phyloP scores from a whole-genome alignment of 129 eudicot species.

The Pseudognaphalium luteoalbum region DNA sequence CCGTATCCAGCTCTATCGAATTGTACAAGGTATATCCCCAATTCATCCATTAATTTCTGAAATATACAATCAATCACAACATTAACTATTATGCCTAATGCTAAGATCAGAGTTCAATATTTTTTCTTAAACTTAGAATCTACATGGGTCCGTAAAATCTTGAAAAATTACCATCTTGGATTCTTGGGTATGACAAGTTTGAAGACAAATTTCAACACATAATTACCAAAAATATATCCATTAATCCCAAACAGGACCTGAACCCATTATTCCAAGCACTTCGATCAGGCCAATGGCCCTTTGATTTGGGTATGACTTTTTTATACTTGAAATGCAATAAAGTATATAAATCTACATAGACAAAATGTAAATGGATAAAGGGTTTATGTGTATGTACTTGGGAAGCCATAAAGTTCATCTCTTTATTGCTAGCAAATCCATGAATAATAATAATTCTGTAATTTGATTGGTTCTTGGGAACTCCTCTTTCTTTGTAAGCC shows the following conservation, averaged over 20 bases:
- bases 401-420: conserved; percentile 84
- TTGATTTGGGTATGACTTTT: not conserved
- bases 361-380: conserved; percentile 15
- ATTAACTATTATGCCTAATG: not conserved
- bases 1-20: conserved; percentile 99
- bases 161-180: conserved; percentile 1
- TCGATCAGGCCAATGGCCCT: not conserved
- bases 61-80: conserved; percentile 19
- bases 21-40: conserved; percentile 61
- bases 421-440: conserved; percentile 93
- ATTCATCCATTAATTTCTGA: conserved; percentile 72
- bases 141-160: conserved; percentile 7
- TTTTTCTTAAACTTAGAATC: conserved; percentile 14
- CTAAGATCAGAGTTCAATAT: not conserved
- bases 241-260: not conserved
- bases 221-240: not conserved
- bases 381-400: conserved; percentile 46
- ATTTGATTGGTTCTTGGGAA: conserved; percentile 59
- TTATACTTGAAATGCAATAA: not conserved
- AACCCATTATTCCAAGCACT: not conserved
- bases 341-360: conserved; percentile 20
- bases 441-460: conserved; percentile 78
- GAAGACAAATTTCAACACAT: not conserved
- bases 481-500: conserved; percentile 88
- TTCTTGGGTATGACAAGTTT: not conserved